These are phyloP conservation scores for Pleurotus salmoneostramineus DNA, from an alignment of 768 basidiomycete genomes.

Conservation along the genomic window DNA sequence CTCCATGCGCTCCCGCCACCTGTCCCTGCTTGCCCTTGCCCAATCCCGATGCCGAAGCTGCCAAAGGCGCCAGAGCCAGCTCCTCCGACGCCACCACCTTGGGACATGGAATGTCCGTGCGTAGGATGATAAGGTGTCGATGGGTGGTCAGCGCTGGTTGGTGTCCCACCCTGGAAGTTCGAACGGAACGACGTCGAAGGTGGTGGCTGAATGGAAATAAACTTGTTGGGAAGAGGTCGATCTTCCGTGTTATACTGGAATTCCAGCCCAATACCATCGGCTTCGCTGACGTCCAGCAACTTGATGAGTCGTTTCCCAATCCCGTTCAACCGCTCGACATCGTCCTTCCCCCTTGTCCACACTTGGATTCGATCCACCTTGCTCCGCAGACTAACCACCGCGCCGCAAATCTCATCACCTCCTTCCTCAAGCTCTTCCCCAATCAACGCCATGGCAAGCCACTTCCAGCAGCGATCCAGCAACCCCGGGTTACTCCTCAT, in stretches of 20 bases:
- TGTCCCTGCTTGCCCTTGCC: not conserved
- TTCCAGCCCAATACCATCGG: conserved; percentile 81
- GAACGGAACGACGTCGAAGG: conserved; percentile 66
- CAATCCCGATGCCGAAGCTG: conserved; percentile 24
- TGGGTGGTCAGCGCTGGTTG: conserved; percentile 20
- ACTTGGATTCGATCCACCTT: conserved; percentile 91
- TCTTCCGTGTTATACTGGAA: conserved; percentile 96
- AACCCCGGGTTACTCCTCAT: conserved; percentile 81
- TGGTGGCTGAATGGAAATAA: conserved; percentile 71
- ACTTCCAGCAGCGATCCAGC: conserved; percentile 86
- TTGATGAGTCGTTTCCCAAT: conserved; percentile 84
- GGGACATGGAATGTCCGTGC: conserved; percentile 8
- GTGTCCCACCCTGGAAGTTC: conserved; percentile 44
- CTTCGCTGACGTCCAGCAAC: conserved; percentile 78
- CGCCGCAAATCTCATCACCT: conserved; percentile 75
- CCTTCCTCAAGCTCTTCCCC: conserved; percentile 71
- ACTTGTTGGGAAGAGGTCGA: conserved; percentile 76
- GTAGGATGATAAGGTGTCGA: conserved; percentile 15
- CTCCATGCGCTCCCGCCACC: conserved; percentile 22
- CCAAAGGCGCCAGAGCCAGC: conserved; percentile 23
- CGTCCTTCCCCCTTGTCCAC: conserved; percentile 85
- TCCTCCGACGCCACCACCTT: conserved; percentile 6
- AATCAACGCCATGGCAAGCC: conserved; percentile 88
- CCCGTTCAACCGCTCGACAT: conserved; percentile 78
- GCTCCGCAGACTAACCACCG: conserved; percentile 81